Evolutionary conservation across 768 basidiomycete genomes (phyloP).

Genomic region (Brasilioporus rufonigricans): DNA sequence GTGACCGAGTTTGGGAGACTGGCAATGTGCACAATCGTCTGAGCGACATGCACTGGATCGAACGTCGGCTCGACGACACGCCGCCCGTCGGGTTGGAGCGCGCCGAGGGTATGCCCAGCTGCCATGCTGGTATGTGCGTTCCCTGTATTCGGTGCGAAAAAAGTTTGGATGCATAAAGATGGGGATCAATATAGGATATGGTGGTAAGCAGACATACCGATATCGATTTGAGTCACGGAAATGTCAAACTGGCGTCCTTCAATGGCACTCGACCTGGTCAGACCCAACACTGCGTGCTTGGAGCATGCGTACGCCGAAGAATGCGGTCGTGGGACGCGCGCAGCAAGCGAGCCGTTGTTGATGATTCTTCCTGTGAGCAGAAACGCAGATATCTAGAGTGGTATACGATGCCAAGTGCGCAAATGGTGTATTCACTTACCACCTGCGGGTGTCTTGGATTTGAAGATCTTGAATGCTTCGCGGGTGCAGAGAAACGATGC

Average conservation of each 20-base stretch:
- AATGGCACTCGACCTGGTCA: conserved; percentile 74
- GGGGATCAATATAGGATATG: neutral
- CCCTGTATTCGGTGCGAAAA: conserved; percentile 37
- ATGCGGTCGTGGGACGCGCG: conserved; percentile 66
- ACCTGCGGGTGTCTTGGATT: conserved; percentile 66
- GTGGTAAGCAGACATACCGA: conserved; percentile 43
- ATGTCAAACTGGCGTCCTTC: conserved; percentile 76
- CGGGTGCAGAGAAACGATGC: conserved; percentile 76
- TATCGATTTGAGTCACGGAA: conserved; percentile 79
- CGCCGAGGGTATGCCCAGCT: conserved; percentile 43
- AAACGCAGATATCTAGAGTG: neutral
- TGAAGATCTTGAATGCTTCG: conserved; percentile 73
- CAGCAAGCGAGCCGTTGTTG: conserved; percentile 82
- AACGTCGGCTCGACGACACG: conserved; percentile 59
- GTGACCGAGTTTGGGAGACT: conserved; percentile 65
- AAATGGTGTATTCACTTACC: conserved; percentile 38
- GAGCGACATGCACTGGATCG: conserved; percentile 69
- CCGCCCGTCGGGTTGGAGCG: conserved; percentile 68
- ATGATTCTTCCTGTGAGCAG: conserved; percentile 61
- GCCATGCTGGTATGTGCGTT: conserved; percentile 71
- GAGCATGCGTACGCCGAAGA: conserved; percentile 67
- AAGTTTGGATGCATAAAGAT: neutral
- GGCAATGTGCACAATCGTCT: conserved; percentile 70
- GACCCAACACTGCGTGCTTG: conserved; percentile 77
- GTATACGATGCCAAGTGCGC: neutral